Percentiles rank a stretch among this genome's conserved stretches.
These are phyloP conservation scores for Tephrocybe rancida DNA, from an alignment of 768 basidiomycete species.

Conservation along the genomic window DNA sequence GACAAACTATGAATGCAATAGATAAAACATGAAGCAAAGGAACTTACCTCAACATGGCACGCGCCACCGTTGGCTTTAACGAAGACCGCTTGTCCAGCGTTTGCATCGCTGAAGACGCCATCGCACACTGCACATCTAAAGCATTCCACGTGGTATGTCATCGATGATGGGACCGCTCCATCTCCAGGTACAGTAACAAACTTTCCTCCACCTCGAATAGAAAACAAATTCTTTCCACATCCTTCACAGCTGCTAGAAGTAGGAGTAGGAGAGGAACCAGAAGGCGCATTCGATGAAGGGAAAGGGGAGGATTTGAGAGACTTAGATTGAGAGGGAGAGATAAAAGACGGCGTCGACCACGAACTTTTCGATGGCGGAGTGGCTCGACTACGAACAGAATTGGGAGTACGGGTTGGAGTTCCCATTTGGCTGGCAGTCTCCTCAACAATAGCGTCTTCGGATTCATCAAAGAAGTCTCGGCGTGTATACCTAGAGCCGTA, in stretches of 20 bases:
- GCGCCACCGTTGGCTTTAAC: conserved; percentile 65
- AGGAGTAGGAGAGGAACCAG: conserved; percentile 28
- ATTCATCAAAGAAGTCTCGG: conserved; percentile 27
- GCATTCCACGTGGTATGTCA: conserved; percentile 73
- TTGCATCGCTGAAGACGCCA: conserved; percentile 60
- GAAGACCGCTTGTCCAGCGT: conserved; percentile 69
- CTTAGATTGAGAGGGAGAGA: conserved; percentile 4
- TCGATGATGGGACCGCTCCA: conserved; percentile 46
- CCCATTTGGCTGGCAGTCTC: conserved; percentile 32
- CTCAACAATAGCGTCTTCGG: conserved; percentile 29
- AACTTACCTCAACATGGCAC: conserved; percentile 63
- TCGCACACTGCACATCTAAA: conserved; percentile 75
- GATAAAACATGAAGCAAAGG: not conserved
- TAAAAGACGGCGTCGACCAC: not conserved
- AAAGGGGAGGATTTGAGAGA: conserved; percentile 3
- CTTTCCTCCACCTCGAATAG: conserved; percentile 55
- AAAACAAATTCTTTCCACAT: conserved; percentile 63
- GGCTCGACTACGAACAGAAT: conserved; percentile 15
- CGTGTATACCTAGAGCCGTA: conserved; percentile 22
- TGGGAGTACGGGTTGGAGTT: conserved; percentile 36
- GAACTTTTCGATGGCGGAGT: conserved; percentile 2
- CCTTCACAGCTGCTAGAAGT: conserved; percentile 57
- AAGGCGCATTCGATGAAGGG: conserved; percentile 7
- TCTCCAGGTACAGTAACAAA: conserved; percentile 73
- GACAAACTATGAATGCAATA: not conserved